phyloP scores from a whole-genome alignment of 805 yeast genomes.

The Lachancea kluyveri region DNA sequence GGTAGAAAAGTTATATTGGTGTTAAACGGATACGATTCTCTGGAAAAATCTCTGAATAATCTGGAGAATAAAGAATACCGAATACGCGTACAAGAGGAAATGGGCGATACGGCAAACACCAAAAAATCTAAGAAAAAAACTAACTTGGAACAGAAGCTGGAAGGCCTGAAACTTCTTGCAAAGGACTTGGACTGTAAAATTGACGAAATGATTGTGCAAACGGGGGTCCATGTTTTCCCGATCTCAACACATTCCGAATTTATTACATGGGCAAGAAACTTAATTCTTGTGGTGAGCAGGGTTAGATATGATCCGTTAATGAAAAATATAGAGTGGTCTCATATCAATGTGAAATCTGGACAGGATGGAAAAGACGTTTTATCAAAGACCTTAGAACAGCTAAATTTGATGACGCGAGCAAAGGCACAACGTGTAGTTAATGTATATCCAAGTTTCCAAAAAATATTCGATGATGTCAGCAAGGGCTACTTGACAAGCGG shows the following conservation, averaged over 20 bases:
- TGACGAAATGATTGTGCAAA: constrained; percentile 6
- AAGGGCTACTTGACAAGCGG: constrained; percentile 36
- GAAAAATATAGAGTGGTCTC: constrained; percentile 48
- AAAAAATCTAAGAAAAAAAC: constrained; percentile 6
- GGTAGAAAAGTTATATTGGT: constrained; percentile 37
- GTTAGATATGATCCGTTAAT: constrained; percentile 50
- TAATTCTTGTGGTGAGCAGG: constrained; percentile 49
- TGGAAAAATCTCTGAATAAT: constrained; percentile 37
- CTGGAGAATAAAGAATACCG: constrained; percentile 42
- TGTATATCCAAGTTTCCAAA: constrained; percentile 36
- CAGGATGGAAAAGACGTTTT: constrained; percentile 40
- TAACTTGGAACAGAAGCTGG: constrained; percentile 8
- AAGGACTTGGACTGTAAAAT: constrained; percentile 6
- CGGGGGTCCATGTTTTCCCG: constrained; percentile 10
- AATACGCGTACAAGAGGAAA: constrained; percentile 30
- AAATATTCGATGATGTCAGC: constrained; percentile 24
- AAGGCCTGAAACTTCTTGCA: constrained; percentile 7
- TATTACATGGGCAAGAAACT: constrained; percentile 49
- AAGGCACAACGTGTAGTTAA: constrained; percentile 41
- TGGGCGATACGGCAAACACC: constrained; percentile 11
- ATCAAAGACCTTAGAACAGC: constrained; percentile 45
- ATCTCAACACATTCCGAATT: constrained; percentile 36
- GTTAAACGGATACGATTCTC: constrained; percentile 44
- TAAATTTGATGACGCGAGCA: constrained; percentile 50
- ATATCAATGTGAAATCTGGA: constrained; percentile 54